Conservation (phyloP, 306 rosid species). For the Vicia faba region DNA sequence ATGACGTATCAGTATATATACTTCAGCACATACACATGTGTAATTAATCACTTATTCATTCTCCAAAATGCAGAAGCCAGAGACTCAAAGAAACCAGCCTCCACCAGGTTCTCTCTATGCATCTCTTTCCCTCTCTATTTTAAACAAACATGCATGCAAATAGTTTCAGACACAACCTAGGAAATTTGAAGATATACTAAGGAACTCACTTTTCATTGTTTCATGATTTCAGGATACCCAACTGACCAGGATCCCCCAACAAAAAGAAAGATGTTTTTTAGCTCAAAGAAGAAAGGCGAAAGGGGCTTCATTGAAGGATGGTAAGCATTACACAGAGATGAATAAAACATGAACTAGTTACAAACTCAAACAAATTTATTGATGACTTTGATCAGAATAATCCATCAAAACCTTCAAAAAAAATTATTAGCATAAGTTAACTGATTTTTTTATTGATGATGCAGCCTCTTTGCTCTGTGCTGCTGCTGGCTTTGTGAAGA, state of each 20-base stretch:
- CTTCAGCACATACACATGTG: constrained; percentile 9
- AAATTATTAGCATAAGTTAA: neutral
- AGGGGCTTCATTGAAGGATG: constrained; percentile 87
- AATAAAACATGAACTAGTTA: neutral
- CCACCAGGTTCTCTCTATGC: constrained; percentile 51
- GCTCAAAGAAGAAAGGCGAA: constrained; percentile 63
- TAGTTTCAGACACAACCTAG: neutral
- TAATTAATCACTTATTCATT: constrained; percentile 12
- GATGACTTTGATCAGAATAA: constrained; percentile 9
- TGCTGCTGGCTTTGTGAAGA: constrained; percentile 87
- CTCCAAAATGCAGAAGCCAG: constrained; percentile 54
- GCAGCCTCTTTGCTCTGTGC: constrained; percentile 84
- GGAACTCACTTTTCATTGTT: constrained; percentile 18
- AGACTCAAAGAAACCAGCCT: constrained; percentile 53
- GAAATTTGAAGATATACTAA: neutral
- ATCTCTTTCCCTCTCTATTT: constrained; percentile 4
- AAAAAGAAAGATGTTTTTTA: constrained; percentile 43
- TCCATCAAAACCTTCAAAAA: neutral
- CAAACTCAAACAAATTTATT: neutral
- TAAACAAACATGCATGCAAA: constrained; percentile 3
- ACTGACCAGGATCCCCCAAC: constrained; percentile 50
- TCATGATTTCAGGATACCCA: constrained; percentile 67
- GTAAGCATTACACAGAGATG: constrained; percentile 42
- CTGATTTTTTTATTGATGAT: constrained; percentile 40
- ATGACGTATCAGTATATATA: constrained; percentile 18